phyloP scores from a whole-genome alignment of 176 grass and related monocot genomes.

The Avena atlantica region DNA sequence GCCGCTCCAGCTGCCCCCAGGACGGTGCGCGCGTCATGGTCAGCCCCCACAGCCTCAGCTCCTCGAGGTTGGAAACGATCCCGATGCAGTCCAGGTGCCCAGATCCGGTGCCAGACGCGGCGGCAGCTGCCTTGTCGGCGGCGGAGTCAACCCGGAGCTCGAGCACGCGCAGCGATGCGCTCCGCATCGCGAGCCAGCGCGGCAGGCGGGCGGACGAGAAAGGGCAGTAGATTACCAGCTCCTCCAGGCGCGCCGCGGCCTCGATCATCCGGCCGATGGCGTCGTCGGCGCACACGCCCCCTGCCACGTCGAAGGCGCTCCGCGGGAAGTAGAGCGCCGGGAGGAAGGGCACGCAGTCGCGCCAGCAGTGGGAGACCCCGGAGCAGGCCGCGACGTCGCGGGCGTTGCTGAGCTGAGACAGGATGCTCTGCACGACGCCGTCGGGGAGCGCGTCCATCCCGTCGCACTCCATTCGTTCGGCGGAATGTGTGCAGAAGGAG shows the following conservation, averaged over 20 bases:
- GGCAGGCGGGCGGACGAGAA: constrained; percentile 61
- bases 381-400: constrained; percentile 77
- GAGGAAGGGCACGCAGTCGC: constrained; percentile 72
- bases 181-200: constrained; percentile 54
- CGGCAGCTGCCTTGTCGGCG: constrained; percentile 40
- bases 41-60: constrained; percentile 78
- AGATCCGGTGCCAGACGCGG: not conserved
- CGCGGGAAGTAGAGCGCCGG: constrained; percentile 92
- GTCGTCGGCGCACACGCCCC: constrained; percentile 38
- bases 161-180: constrained; percentile 63
- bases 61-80: constrained; percentile 53
- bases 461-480: constrained; percentile 13
- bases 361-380: constrained; percentile 74
- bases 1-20: constrained; percentile 61
- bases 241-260: constrained; percentile 59
- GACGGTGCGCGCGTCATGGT: constrained; percentile 55
- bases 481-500: not conserved
- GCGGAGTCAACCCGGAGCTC: constrained; percentile 79
- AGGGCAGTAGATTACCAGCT: constrained; percentile 95
- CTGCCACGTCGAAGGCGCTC: constrained; percentile 55
- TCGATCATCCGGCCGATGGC: constrained; percentile 78
- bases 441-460: constrained; percentile 82
- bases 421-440: constrained; percentile 77
- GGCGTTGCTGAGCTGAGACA: constrained; percentile 76
- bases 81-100: constrained; percentile 64